phyloP scores from a whole-genome alignment of 1,139 yeast genomes.

The Debaryomycetaceae sp. region DNA sequence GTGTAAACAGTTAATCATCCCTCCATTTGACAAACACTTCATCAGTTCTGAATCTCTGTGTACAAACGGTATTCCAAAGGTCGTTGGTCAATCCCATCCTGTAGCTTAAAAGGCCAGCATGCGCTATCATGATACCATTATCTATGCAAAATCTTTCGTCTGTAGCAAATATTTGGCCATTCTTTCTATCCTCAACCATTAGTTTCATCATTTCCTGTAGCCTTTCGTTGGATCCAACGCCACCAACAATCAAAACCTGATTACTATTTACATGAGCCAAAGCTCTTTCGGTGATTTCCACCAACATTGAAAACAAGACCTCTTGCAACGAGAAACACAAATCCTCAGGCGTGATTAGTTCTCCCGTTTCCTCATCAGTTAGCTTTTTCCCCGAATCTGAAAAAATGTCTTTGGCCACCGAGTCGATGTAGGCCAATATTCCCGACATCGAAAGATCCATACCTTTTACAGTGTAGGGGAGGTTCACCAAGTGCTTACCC shows the following conservation, averaged over 20 bases:
- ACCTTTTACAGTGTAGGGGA: conserved; percentile 96
- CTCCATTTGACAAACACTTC: conserved; percentile 91
- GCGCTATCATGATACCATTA: conserved; percentile 98
- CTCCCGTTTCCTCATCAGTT: conserved; percentile 48
- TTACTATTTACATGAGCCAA: conserved; percentile 94
- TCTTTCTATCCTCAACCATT: conserved; percentile 81
- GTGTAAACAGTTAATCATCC: conserved; percentile 38
- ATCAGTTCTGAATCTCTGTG: conserved; percentile 91
- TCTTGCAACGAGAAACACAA: conserved; percentile 92
- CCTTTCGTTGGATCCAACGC: conserved; percentile 92
- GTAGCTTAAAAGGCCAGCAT: conserved; percentile 86
- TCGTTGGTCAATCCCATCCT: conserved; percentile 72
- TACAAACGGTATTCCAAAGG: conserved; percentile 74
- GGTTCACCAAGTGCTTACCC: conserved; percentile 63
- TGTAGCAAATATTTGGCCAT: conserved; percentile 86
- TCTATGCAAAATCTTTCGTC: conserved; percentile 97
- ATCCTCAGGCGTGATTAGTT: conserved; percentile 72
- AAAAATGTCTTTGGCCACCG: conserved; percentile 68
- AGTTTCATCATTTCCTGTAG: conserved; percentile 93
- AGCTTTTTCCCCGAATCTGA: conserved; percentile 47
- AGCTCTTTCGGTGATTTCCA: conserved; percentile 96
- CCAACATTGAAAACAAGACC: conserved; percentile 89
- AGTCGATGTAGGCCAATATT: conserved; percentile 79
- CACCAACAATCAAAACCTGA: conserved; percentile 94
- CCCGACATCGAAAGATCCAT: conserved; percentile 99